Base-by-base conservation (phyloP, 306 rosid genomes). In the Canavalia ensiformis region DNA sequence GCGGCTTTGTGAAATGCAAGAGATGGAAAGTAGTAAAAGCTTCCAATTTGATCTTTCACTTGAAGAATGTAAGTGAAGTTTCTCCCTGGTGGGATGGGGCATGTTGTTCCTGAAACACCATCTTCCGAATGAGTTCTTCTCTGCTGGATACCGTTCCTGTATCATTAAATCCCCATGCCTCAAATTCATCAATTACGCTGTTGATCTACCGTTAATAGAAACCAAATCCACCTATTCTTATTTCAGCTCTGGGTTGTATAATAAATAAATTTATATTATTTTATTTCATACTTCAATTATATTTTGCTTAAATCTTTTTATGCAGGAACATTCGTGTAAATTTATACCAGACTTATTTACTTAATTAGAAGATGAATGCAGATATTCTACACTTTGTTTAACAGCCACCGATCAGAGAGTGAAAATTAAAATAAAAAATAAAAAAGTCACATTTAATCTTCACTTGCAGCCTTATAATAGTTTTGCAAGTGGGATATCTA, bases 31-130 rank as follows among this genome's bases (percentile, higher is more conserved):
- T 95, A 95, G 73, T 91, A 95, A 78, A 88, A 93, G 74, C 98
- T 95, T 68, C 99, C 99, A 73, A 95, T 95, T 74, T 95, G 99
- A 84, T 95, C 99, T 82, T 95, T 95, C 80, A 95, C 91, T 89
- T 95, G 99, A 42, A 95, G 90, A 7, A 95, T 95, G 91, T 95
- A 93, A 0, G 99, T 95, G 83, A 95, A 93, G 69, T 95, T 95
- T 85, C 56, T 89, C 80, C 99, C 88, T 0, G 98, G 99, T 30
- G 99, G 98, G 0, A 95, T 93, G 44, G 99, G 99, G 62, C 99
- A 95, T 4, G 99, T 95, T 35, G 99, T 95, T 76, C 99, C 99
- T 0, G 29, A 80, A 2, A 95, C 94, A 5, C 99, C 98, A 64
- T 95, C 99, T 84, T 91, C 97, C 97, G 8, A 45, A 95, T 29